phyloP scores from a whole-genome alignment of 352 stramenopile genomes.

The Aphanomyces cochlioides region DNA sequence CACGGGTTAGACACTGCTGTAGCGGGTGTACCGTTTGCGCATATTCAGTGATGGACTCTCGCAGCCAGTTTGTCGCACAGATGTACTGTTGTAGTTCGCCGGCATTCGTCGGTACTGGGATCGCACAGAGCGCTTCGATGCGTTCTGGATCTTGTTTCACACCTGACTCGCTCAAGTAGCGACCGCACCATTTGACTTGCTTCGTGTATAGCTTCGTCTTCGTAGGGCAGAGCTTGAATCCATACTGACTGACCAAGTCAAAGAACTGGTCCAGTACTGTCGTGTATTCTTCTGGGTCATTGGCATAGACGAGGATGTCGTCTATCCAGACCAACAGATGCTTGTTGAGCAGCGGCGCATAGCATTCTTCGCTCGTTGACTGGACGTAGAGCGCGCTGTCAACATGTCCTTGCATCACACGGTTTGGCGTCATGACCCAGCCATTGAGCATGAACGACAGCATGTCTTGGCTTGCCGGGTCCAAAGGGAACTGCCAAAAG shows the following conservation, averaged over 20 bases:
- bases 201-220: slow-evolving; percentile 33
- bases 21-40: neutral
- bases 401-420: slow-evolving; percentile 27
- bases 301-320: slow-evolving; percentile 36
- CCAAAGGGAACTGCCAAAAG: slow-evolving; percentile 11
- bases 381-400: slow-evolving; percentile 30
- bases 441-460: slow-evolving; percentile 25
- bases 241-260: slow-evolving; percentile 27
- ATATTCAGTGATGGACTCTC: slow-evolving; percentile 9
- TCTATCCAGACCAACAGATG: slow-evolving; percentile 40
- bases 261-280: slow-evolving; percentile 33
- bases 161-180: neutral
- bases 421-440: slow-evolving; percentile 28
- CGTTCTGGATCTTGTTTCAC: slow-evolving; percentile 13
- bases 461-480: neutral
- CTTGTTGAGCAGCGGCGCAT: slow-evolving; percentile 25
- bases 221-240: slow-evolving; percentile 31
- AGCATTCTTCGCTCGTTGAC: neutral
- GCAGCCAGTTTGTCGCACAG: slow-evolving; percentile 10
- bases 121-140: slow-evolving; percentile 11
- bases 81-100: slow-evolving; percentile 27
- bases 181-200: slow-evolving; percentile 30
- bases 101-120: slow-evolving; percentile 31
- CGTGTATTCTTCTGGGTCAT: slow-evolving; percentile 32
- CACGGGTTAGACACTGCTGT: neutral